These are phyloP conservation scores for grape (Vitis vinifera) DNA, from an alignment of 164 flowering plant species.

Conservation along the genomic window ASM3070453v1 NC_081809.1:8220001-8220500, in stretches of 20 bases:
- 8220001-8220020: neutral
- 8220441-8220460: no score
- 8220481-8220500: no score
- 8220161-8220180: neutral
- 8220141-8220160: constrained; percentile 11
- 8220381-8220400: no score
- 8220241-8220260: constrained; percentile 27
- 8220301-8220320: no score
- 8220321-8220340: no score
- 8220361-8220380: no score
- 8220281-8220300: constrained; percentile 27
- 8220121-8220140: constrained; percentile 29
- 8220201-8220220: neutral
- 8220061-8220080: neutral
- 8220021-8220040: neutral
- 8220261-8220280: constrained; percentile 24
- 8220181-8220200: neutral
- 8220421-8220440: no score
- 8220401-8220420: no score
- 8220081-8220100: constrained; percentile 1
- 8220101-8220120: constrained; percentile 27
- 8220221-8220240: constrained; percentile 12
- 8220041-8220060: neutral
- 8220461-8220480: no score
- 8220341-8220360: no score